phyloP scores from a whole-genome alignment of 352 stramenopile species.

The Plasmopara viticola region DNA sequence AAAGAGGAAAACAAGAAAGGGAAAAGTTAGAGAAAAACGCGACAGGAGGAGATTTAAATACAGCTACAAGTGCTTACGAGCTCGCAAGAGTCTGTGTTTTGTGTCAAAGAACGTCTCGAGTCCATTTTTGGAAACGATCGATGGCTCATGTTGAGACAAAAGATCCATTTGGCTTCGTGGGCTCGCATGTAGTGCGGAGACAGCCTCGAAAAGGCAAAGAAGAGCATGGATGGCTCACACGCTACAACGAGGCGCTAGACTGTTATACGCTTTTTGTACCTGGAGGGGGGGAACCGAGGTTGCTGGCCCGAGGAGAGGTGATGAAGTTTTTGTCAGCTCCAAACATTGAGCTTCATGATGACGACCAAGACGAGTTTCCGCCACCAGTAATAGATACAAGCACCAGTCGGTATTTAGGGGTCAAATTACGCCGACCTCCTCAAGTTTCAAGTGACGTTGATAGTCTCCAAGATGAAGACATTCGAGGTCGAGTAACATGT shows the following conservation, averaged over 20 bases:
- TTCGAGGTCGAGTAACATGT: conserved; percentile 36
- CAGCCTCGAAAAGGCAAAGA: conserved; percentile 15
- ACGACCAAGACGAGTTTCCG: conserved; percentile 40
- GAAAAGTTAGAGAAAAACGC: no score
- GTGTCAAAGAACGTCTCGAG: not conserved
- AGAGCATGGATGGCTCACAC: conserved; percentile 64
- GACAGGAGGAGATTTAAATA: not conserved
- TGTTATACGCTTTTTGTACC: conserved; percentile 65
- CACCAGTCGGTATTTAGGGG: conserved; percentile 48
- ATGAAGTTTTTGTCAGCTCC: conserved; percentile 55
- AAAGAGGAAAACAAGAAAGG: no score
- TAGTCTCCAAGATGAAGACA: conserved; percentile 8
- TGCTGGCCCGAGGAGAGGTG: conserved; percentile 46
- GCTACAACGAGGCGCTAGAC: conserved; percentile 55
- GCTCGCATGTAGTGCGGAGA: conserved; percentile 42
- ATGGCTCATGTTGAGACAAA: conserved; percentile 42
- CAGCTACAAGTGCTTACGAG: not conserved
- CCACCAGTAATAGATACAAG: conserved; percentile 42
- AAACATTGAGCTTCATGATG: conserved; percentile 43
- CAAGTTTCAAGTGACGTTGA: conserved; percentile 8
- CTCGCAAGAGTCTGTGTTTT: not conserved
- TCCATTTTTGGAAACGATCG: conserved; percentile 4
- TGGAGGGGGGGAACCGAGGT: conserved; percentile 20
- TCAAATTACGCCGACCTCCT: conserved; percentile 21
- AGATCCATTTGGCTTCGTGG: conserved; percentile 63